Percentiles rank a stretch among this genome's conserved stretches.
phyloP scores from a whole-genome alignment of 2,329 filamentous ascomycete species.

The Penicillium capsulatum region DNA sequence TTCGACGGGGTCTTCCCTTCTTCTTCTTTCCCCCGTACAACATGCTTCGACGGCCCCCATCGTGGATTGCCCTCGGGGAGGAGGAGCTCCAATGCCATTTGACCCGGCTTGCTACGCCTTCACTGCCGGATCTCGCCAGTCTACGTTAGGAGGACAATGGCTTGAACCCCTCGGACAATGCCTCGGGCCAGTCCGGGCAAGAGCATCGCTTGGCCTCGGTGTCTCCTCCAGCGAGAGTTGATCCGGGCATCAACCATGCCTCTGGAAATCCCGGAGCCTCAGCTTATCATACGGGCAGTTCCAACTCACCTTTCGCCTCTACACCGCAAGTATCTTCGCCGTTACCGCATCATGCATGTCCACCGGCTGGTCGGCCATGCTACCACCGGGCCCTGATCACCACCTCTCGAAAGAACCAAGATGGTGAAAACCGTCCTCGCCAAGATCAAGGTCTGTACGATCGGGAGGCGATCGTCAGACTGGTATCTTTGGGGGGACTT shows the following conservation, averaged over 20 bases:
- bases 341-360: slow-evolving; percentile 4
- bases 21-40: slow-evolving; percentile 1
- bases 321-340: not conserved
- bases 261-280: not conserved
- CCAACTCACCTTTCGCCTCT: too few relatives aligned
- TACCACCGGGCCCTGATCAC: slow-evolving; percentile 1
- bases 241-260: slow-evolving; percentile 1
- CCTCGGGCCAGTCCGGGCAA: slow-evolving; percentile 1
- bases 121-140: slow-evolving; percentile 16
- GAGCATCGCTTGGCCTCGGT: not conserved
- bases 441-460: slow-evolving; percentile 8
- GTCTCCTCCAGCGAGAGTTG: not conserved
- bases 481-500: slow-evolving; percentile 2
- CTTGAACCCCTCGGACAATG: not conserved
- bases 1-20: slow-evolving; percentile 2
- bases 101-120: slow-evolving; percentile 18
- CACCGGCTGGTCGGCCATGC: not conserved
- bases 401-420: not conserved
- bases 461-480: slow-evolving; percentile 2
- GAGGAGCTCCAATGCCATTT: slow-evolving; percentile 33
- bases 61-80: slow-evolving; percentile 30
- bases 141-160: slow-evolving; percentile 14
- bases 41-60: slow-evolving; percentile 37
- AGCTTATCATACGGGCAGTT: too few relatives aligned
- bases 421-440: not conserved